These are phyloP conservation scores for Globisporangium ultimum DNA, from an alignment of 352 stramenopile species.

Conservation along the genomic window DNA sequence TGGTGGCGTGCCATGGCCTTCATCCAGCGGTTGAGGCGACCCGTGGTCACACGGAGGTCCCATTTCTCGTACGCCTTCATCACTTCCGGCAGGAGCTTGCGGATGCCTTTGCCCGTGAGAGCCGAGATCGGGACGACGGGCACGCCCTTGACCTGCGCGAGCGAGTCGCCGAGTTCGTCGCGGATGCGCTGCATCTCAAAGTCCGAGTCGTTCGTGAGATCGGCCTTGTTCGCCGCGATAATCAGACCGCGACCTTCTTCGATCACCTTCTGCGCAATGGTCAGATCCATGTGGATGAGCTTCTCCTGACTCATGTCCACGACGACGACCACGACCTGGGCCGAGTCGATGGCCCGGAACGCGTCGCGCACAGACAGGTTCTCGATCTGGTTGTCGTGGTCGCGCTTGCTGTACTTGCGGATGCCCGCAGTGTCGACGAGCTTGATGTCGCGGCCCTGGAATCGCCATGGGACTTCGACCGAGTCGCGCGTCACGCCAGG, in stretches of 20 bases:
- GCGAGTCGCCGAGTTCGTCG: slow-evolving; percentile 63
- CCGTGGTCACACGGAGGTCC: slow-evolving; percentile 76
- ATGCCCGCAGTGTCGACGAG: slow-evolving; percentile 83
- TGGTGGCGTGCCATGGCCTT: slow-evolving; percentile 83
- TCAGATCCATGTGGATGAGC: slow-evolving; percentile 85
- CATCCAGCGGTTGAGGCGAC: slow-evolving; percentile 78
- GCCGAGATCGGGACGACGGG: slow-evolving; percentile 78
- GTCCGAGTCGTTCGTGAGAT: slow-evolving; percentile 50
- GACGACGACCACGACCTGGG: slow-evolving; percentile 78
- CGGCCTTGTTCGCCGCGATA: slow-evolving; percentile 77
- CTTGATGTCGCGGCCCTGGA: slow-evolving; percentile 67
- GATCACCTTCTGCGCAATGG: slow-evolving; percentile 77
- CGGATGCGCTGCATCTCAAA: slow-evolving; percentile 65
- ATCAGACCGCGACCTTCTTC: slow-evolving; percentile 76
- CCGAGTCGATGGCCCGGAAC: slow-evolving; percentile 77
- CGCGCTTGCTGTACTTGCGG: slow-evolving; percentile 80
- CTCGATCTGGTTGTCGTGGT: slow-evolving; percentile 82
- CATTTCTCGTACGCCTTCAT: slow-evolving; percentile 82
- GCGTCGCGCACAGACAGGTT: slow-evolving; percentile 80
- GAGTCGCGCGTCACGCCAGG: slow-evolving; percentile 80
- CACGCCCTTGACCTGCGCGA: slow-evolving; percentile 74
- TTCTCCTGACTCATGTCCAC: slow-evolving; percentile 81
- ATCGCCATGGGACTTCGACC: slow-evolving; percentile 77
- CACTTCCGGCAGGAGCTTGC: slow-evolving; percentile 77
- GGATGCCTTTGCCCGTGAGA: slow-evolving; percentile 68